Percentiles rank a stretch among this genome's conserved stretches.
Conservation (phyloP, 2,329 filamentous ascomycete genomes). For the Penicillium sp. region DNA sequence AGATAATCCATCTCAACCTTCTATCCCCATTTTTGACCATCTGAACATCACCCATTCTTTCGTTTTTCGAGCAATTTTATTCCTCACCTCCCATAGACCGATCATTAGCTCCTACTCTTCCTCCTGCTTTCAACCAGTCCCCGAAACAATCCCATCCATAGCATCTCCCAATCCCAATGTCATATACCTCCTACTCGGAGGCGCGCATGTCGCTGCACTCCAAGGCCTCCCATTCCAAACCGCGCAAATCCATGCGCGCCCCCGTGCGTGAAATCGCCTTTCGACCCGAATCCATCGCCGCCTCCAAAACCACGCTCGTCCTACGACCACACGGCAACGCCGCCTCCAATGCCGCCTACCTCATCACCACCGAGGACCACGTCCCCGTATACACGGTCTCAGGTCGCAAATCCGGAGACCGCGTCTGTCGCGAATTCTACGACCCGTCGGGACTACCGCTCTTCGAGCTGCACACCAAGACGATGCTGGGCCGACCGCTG, state of each 20-base stretch:
- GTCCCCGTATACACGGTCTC: slow-evolving; percentile 16
- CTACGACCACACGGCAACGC: slow-evolving; percentile 13
- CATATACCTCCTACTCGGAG: slow-evolving; percentile 15
- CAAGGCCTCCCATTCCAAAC: slow-evolving; percentile 6
- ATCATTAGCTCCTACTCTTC: no score
- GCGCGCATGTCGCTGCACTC: slow-evolving; percentile 13
- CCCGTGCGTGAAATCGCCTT: slow-evolving; percentile 19
- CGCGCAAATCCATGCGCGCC: slow-evolving; percentile 14
- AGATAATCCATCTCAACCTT: no score
- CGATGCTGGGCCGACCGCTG: slow-evolving; percentile 1
- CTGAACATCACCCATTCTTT: no score
- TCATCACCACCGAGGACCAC: slow-evolving; percentile 16
- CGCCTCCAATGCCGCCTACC: slow-evolving; percentile 16
- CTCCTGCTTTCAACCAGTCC: no score
- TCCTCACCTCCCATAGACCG: no score
- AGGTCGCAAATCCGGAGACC: slow-evolving; percentile 20
- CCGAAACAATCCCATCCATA: not conserved
- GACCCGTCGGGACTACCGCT: slow-evolving; percentile 22
- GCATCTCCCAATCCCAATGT: slow-evolving; percentile 4
- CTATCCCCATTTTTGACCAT: no score
- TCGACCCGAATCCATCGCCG: slow-evolving; percentile 15
- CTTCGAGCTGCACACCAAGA: slow-evolving; percentile 19
- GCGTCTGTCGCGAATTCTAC: slow-evolving; percentile 21
- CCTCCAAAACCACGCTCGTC: slow-evolving; percentile 13
- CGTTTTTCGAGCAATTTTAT: no score